Evolutionary conservation across 2,329 filamentous ascomycete genomes (phyloP).

Genomic region (Pyricularia pennisetigena): DNA sequence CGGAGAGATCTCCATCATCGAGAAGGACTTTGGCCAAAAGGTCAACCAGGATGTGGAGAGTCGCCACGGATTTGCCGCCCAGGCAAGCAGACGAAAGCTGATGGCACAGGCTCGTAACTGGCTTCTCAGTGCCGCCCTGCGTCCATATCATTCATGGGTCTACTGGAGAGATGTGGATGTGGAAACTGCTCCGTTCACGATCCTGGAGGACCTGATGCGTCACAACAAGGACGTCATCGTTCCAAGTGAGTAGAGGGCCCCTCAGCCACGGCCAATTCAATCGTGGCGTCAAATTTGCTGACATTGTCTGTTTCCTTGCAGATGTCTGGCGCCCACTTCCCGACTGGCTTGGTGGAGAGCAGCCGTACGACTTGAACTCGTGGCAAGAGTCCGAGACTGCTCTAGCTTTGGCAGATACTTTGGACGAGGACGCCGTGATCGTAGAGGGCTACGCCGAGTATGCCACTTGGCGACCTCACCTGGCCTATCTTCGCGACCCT

Average conservation of each 20-base stretch:
- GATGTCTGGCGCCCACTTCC: slow-evolving; percentile 98
- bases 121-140: slow-evolving; percentile 84
- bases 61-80: slow-evolving; percentile 92
- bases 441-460: slow-evolving; percentile 99
- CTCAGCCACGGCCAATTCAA: neutral
- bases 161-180: slow-evolving; percentile 99
- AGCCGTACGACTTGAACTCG: slow-evolving; percentile 96
- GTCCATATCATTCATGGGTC: slow-evolving; percentile 96
- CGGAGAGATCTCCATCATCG: slow-evolving; percentile 93
- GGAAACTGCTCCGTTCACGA: slow-evolving; percentile 92
- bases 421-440: slow-evolving; percentile 97
- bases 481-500: slow-evolving; percentile 92
- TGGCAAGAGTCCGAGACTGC: slow-evolving; percentile 99
- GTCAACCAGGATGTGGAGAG: slow-evolving; percentile 97
- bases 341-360: slow-evolving; percentile 96
- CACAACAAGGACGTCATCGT: slow-evolving; percentile 99
- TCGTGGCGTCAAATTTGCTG: slow-evolving; percentile 2
- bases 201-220: slow-evolving; percentile 94
- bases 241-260: slow-evolving; percentile 58
- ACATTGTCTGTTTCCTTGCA: slow-evolving; percentile 26
- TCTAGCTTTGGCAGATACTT: slow-evolving; percentile 80
- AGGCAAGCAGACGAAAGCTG: slow-evolving; percentile 84
- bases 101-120: slow-evolving; percentile 98
- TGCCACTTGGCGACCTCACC: slow-evolving; percentile 92
- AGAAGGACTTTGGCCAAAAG: slow-evolving; percentile 98